Conservation (phyloP, 225 moss, liverwort and hornwort species). For the Neckera pumila region DNA sequence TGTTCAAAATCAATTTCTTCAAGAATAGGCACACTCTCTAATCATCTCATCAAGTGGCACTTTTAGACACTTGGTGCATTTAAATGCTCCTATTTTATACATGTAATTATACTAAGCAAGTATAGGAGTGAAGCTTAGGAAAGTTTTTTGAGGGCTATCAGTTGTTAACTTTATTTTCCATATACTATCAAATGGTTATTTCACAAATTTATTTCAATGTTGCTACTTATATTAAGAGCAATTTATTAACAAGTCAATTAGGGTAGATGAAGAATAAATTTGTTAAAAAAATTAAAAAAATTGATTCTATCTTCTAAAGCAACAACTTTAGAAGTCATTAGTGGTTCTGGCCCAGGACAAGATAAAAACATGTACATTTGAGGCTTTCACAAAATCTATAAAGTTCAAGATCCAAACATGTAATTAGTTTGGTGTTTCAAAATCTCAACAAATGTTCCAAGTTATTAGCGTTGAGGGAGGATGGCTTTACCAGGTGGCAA, state of each 20-base stretch:
- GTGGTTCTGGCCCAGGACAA: too few relatives aligned
- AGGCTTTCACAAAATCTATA: background rate
- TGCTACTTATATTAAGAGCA: background rate
- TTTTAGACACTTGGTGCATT: background rate
- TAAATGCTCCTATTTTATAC: too few relatives aligned
- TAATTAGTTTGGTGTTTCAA: background rate
- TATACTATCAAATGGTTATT: background rate
- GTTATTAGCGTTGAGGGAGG: too few relatives aligned
- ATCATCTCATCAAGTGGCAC: background rate
- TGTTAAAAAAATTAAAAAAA: too few relatives aligned
- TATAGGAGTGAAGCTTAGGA: accelerated
- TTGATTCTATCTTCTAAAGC: too few relatives aligned
- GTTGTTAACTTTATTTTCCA: background rate
- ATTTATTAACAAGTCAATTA: background rate
- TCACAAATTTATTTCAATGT: background rate
- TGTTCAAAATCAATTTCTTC: background rate
- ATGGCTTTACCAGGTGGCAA: too few relatives aligned
- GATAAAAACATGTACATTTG: background rate
- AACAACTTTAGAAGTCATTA: too few relatives aligned
- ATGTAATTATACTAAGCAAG: background rate
- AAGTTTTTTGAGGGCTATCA: background rate
- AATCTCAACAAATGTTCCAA: too few relatives aligned
- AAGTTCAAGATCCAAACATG: background rate
- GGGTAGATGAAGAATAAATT: background rate
- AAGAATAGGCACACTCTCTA: accelerated